Evolutionary conservation across 306 rosid species (phyloP).

Genomic region (Medicago arabica): DNA sequence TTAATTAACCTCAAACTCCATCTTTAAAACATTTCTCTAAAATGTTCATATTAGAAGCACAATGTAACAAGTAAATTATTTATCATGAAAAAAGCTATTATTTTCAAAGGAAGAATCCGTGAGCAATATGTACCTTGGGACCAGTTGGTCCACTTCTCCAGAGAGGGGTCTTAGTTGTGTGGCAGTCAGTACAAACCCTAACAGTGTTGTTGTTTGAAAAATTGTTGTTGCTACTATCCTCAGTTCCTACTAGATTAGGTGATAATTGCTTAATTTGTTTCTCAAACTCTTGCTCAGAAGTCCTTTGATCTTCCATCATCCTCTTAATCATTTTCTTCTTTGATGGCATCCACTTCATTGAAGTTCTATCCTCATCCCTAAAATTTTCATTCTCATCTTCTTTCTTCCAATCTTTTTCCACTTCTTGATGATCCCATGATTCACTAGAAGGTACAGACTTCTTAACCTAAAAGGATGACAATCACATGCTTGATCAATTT

Average conservation of each 20-base stretch:
- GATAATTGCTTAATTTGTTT: constrained; percentile 41
- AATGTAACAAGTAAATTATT: not conserved
- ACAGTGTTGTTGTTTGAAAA: constrained; percentile 43
- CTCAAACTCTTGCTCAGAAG: constrained; percentile 47
- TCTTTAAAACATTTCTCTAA: not conserved
- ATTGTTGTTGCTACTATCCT: constrained; percentile 41
- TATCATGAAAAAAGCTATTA: not conserved
- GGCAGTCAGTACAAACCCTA: constrained; percentile 87
- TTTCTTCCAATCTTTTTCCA: constrained; percentile 40
- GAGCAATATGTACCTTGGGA: constrained; percentile 69
- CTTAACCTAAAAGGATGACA: constrained; percentile 53
- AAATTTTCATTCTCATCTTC: constrained; percentile 40
- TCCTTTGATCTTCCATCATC: constrained; percentile 52
- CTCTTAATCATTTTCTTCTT: constrained; percentile 64
- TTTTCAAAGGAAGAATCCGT: not conserved
- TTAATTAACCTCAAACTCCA: no score
- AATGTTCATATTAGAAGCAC: not conserved
- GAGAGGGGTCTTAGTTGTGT: constrained; percentile 91
- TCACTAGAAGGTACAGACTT: constrained; percentile 40
- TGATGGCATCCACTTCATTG: constrained; percentile 68
- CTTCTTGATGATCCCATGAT: constrained; percentile 45
- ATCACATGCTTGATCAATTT: constrained; percentile 26
- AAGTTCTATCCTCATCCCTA: constrained; percentile 23
- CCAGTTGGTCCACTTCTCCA: constrained; percentile 98
- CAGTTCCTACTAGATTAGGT: constrained; percentile 17